Conservation (phyloP, 2,329 filamentous ascomycete genomes). For the Calonectria hawksworthii region DNA sequence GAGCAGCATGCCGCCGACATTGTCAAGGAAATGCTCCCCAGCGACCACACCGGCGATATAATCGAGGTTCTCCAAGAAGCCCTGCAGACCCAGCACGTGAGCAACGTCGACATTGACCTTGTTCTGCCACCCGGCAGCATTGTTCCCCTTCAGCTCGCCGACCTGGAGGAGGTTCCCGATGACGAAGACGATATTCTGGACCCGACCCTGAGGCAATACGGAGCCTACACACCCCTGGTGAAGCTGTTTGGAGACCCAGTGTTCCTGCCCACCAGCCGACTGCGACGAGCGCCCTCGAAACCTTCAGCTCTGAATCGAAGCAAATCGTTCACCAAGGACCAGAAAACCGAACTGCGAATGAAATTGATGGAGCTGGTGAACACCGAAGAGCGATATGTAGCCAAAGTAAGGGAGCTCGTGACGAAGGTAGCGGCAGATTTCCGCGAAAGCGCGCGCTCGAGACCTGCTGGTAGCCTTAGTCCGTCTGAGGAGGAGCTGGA, state of each 20-base stretch:
- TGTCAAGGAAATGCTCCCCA: slow-evolving; percentile 85
- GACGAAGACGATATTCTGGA: slow-evolving; percentile 77
- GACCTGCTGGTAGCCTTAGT: slow-evolving; percentile 73
- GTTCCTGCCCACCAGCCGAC: slow-evolving; percentile 87
- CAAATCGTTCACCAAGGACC: slow-evolving; percentile 82
- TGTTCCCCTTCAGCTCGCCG: slow-evolving; percentile 71
- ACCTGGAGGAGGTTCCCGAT: slow-evolving; percentile 70
- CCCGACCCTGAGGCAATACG: slow-evolving; percentile 78
- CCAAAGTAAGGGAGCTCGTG: slow-evolving; percentile 87
- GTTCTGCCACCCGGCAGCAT: slow-evolving; percentile 86
- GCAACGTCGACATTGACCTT: slow-evolving; percentile 89
- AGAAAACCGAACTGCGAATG: slow-evolving; percentile 87
- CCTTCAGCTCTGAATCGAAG: slow-evolving; percentile 84
- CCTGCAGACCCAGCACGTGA: slow-evolving; percentile 84
- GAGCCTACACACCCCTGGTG: slow-evolving; percentile 81
- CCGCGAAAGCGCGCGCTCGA: slow-evolving; percentile 75
- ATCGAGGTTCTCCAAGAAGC: slow-evolving; percentile 81
- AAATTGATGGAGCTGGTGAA: slow-evolving; percentile 93
- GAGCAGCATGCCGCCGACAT: slow-evolving; percentile 95
- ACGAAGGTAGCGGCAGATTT: slow-evolving; percentile 86
- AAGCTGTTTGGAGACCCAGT: slow-evolving; percentile 85
- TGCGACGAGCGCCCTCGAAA: slow-evolving; percentile 89
- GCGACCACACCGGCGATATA: slow-evolving; percentile 82
- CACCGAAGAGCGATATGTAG: slow-evolving; percentile 94
- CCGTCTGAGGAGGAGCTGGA: slow-evolving; percentile 80